Evolutionary conservation across 805 yeast species (phyloP).

Genomic region (Wickerhamiella domercqiae): DNA sequence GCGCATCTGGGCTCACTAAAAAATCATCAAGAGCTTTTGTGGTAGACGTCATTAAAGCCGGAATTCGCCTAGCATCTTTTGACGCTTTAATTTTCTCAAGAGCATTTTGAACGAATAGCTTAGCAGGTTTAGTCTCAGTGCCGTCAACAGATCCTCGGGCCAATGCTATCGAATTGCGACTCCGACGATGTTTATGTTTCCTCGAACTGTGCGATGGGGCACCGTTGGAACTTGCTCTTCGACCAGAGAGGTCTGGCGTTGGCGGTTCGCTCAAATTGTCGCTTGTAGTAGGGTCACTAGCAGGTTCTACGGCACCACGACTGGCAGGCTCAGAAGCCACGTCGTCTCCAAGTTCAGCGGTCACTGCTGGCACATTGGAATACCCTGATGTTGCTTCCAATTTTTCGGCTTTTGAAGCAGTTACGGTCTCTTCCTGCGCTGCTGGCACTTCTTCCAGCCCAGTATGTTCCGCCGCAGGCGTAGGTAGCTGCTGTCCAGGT

Average conservation of each 20-base stretch:
- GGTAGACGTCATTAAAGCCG: conserved; percentile 25
- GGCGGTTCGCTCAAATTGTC: not conserved
- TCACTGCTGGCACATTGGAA: too few species aligned
- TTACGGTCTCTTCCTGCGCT: too few species aligned
- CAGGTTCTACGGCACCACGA: too few species aligned
- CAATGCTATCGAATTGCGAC: conserved; percentile 10
- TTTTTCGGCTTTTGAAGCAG: too few species aligned
- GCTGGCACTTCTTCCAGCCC: too few species aligned
- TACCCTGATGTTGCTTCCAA: too few species aligned
- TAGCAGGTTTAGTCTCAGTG: conserved; percentile 21
- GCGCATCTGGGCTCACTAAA: conserved; percentile 17
- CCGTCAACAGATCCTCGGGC: conserved; percentile 14
- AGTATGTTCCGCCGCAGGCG: too few species aligned
- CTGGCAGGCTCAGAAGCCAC: too few species aligned
- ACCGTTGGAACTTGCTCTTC: not conserved
- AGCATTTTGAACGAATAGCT: conserved; percentile 38
- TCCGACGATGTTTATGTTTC: not conserved
- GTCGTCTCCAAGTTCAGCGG: too few species aligned
- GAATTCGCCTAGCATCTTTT: conserved; percentile 43
- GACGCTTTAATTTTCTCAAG: conserved; percentile 40
- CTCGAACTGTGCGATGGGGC: not conserved
- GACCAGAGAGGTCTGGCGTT: not conserved
- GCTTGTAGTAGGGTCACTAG: not conserved
- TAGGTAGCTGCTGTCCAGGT: too few species aligned
- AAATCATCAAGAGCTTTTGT: conserved; percentile 22